Evolutionary conservation across 2,329 filamentous ascomycete genomes (phyloP).

Genomic region (Colletotrichum tabaci): DNA sequence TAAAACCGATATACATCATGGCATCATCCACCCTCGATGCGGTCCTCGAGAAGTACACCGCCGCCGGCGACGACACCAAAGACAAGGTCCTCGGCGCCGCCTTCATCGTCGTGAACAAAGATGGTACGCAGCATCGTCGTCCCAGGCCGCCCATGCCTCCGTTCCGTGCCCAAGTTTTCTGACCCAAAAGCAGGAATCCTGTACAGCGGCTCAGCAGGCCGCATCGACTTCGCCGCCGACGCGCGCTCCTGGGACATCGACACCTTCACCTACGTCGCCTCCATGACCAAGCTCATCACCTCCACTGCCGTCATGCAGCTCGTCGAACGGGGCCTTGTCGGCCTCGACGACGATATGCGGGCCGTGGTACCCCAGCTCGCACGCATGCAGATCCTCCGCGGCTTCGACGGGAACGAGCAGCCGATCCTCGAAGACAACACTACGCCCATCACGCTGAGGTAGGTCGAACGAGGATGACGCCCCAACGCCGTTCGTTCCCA

Average conservation of each 20-base stretch:
- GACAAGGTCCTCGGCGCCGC: slow-evolving; percentile 55
- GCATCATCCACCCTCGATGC: slow-evolving; percentile 21
- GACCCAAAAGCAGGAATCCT: slow-evolving; percentile 47
- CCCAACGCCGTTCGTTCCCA: neutral
- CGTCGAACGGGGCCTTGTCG: slow-evolving; percentile 53
- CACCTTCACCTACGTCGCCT: slow-evolving; percentile 57
- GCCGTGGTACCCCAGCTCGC: slow-evolving; percentile 53
- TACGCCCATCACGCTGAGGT: slow-evolving; percentile 57
- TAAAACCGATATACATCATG: neutral
- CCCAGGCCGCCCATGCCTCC: too few relatives aligned
- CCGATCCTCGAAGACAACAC: slow-evolving; percentile 57
- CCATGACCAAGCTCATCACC: slow-evolving; percentile 61
- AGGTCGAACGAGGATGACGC: slow-evolving; percentile 1
- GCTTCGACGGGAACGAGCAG: slow-evolving; percentile 52
- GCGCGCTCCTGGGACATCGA: slow-evolving; percentile 50
- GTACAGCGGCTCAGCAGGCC: slow-evolving; percentile 55
- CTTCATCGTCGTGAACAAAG: slow-evolving; percentile 52
- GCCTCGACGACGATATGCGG: slow-evolving; percentile 56
- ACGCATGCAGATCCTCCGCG: slow-evolving; percentile 53
- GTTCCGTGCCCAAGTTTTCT: neutral
- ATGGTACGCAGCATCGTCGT: slow-evolving; percentile 46
- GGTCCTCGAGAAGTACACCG: slow-evolving; percentile 51
- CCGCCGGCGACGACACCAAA: slow-evolving; percentile 48
- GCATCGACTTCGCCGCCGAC: slow-evolving; percentile 48
- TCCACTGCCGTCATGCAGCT: slow-evolving; percentile 56